Conservation (phyloP, 2,329 filamentous ascomycete genomes). For the Scedosporium dehoogii region DNA sequence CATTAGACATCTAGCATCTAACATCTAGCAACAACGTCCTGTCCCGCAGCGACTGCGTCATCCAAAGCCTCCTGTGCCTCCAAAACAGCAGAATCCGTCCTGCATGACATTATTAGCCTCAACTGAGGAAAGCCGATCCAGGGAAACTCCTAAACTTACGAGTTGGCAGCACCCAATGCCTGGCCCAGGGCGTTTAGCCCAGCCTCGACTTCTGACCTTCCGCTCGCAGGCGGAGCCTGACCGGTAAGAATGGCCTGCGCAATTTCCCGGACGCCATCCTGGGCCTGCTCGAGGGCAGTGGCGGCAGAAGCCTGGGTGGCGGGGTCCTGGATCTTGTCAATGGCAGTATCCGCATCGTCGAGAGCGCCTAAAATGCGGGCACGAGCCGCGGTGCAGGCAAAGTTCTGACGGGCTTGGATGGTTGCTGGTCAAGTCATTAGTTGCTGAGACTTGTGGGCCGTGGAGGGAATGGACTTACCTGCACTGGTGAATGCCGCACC, state of each 20-base stretch:
- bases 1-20: background rate
- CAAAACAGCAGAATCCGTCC: constrained; percentile 4
- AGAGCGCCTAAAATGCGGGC: constrained; percentile 8
- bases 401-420: constrained; percentile 4
- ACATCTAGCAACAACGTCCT: constrained; percentile 1
- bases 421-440: background rate
- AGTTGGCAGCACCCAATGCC: constrained; percentile 1
- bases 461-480: background rate
- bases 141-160: background rate
- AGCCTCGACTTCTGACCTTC: constrained; percentile 4
- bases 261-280: constrained; percentile 5
- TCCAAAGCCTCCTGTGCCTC: background rate
- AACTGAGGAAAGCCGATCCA: background rate
- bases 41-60: background rate
- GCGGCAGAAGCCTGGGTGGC: constrained; percentile 5
- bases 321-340: constrained; percentile 3
- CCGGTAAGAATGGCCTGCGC: constrained; percentile 7
- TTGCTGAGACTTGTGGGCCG: background rate
- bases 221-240: background rate
- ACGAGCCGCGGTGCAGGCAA: constrained; percentile 8
- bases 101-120: background rate
- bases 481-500: background rate
- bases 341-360: constrained; percentile 1
- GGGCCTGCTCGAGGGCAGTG: constrained; percentile 4
- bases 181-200: constrained; percentile 4